Base-by-base conservation (phyloP, 352 stramenopile species). In the Pythium sp. region DNA sequence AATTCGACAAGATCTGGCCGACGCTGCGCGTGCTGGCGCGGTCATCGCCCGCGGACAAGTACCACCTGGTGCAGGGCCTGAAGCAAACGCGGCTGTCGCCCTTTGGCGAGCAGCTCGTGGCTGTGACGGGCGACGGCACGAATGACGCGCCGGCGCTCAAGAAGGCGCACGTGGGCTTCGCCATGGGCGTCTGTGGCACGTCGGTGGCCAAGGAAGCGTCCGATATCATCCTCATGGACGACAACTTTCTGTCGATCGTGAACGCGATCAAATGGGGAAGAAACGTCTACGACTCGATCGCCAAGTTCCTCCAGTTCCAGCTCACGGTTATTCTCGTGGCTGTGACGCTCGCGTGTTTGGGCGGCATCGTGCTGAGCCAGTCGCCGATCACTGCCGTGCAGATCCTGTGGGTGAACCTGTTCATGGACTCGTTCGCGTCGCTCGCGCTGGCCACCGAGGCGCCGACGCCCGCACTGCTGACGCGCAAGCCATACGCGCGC, bases 381-480 rank as follows among this genome's bases (percentile, higher is more conserved):
- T 75, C 74, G 24, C 89, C 91, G 18, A 69, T 98, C 32, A 97
- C 86, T 58, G 88, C 92, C 28, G 85, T 98, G 4, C 93, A 97
- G 85, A 94, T 98, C 86, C 75, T 98, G 11, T 98, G 91, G 91
- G 89, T 98, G 43, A 98, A 98, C 71, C 78, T 98, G 22, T 97
- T 98, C 72, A 98, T 98, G 92, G 91, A 98, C 77, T 95, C 87
- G 9, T 92, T 97, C 74, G 92, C 90, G 32, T 89, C 93, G 28
- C 72, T 98, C 32, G 91, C 92, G n/a, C 79, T 98, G 53, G 92
- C 86, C 56, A 97, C 90, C 11, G 92, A 98, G 77, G 74, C 86
- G 22, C 93, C 93, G 8, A 80, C 76, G 5, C 46, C 80, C 20
- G 75, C 83, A 30, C 77, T 98, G 15, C 75, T 98, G 26, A 69